A percentile compares a stretch with the other conserved stretches of the same genome.
Evolutionary conservation across 148 eudicot genomes (phyloP).

Genomic region (Persicaria maculosa): DNA sequence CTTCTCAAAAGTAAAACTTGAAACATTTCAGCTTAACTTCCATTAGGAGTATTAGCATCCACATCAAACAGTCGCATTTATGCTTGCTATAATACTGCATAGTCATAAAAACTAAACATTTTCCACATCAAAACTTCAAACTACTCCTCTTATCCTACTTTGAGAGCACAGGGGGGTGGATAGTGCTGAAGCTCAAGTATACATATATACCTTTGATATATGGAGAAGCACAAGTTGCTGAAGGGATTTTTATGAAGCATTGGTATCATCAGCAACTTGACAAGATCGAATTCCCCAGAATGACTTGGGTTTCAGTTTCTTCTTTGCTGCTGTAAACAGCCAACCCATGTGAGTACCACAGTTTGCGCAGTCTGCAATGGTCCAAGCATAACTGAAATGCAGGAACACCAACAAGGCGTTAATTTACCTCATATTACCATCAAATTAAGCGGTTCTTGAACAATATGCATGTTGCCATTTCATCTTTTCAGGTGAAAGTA

Average conservation of each 20-base stretch:
- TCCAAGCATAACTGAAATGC: conserved; percentile 81
- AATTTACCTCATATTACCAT: neutral
- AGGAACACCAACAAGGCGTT: neutral
- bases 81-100: neutral
- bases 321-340: conserved; percentile 73
- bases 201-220: neutral
- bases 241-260: neutral
- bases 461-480: neutral
- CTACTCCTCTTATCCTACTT: neutral
- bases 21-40: neutral
- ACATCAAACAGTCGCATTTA: neutral
- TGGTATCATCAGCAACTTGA: conserved; percentile 61
- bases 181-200: neutral
- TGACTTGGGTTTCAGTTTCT: conserved; percentile 60
- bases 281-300: conserved; percentile 86
- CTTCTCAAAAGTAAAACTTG: neutral
- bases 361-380: conserved; percentile 63
- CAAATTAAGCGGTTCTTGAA: neutral
- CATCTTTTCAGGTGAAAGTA: neutral
- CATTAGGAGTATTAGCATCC: neutral
- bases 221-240: neutral
- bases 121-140: neutral
- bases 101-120: neutral
- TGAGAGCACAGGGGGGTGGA: neutral
- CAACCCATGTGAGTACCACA: conserved; percentile 88